phyloP scores from a whole-genome alignment of 805 yeast species.

The Ogataea ganodermae region DNA sequence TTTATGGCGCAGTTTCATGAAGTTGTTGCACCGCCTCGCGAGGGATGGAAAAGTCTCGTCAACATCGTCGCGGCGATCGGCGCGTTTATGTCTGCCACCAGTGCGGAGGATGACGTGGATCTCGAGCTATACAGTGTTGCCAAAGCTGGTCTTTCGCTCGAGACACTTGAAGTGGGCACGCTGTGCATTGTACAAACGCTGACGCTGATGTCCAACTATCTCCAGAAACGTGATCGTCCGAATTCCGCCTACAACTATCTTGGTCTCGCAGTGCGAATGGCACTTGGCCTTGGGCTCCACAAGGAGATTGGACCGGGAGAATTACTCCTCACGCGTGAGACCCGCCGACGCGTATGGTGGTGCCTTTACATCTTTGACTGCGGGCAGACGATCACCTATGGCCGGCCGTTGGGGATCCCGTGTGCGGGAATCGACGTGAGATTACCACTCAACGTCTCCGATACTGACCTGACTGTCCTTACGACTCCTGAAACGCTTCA shows the following conservation, averaged over 20 bases:
- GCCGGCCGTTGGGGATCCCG: slow-evolving; percentile 22
- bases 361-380: slow-evolving; percentile 19
- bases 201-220: slow-evolving; percentile 18
- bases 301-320: slow-evolving; percentile 10
- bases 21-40: slow-evolving; percentile 15
- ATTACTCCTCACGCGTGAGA: slow-evolving; percentile 12
- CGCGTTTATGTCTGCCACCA: slow-evolving; percentile 19
- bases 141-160: slow-evolving; percentile 15
- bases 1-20: slow-evolving; percentile 22
- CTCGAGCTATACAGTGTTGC: slow-evolving; percentile 16
- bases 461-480: slow-evolving; percentile 13
- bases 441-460: slow-evolving; percentile 17
- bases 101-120: slow-evolving; percentile 14
- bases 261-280: slow-evolving; percentile 20
- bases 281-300: slow-evolving; percentile 19
- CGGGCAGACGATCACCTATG: slow-evolving; percentile 21
- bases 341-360: slow-evolving; percentile 20
- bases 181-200: slow-evolving; percentile 19
- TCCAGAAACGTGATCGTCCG: slow-evolving; percentile 20
- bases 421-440: slow-evolving; percentile 18
- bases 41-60: slow-evolving; percentile 21
- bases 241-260: slow-evolving; percentile 20
- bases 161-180: slow-evolving; percentile 18
- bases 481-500: slow-evolving; percentile 5
- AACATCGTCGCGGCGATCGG: slow-evolving; percentile 23